phyloP scores from a whole-genome alignment of 2,329 filamentous ascomycete genomes.

The Paradendryphiella salina region DNA sequence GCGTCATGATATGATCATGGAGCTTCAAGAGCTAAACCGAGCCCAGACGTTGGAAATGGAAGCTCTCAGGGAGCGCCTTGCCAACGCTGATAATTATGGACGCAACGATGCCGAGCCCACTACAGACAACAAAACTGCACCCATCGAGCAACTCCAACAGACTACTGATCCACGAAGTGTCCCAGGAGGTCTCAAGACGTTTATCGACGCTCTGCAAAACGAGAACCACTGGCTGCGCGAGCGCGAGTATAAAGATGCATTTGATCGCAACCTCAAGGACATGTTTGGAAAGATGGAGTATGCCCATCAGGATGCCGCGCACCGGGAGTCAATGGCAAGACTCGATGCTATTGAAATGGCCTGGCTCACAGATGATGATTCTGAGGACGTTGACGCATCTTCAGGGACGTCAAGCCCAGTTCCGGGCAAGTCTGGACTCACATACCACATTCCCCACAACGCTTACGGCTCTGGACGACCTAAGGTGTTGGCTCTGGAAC shows the following conservation, averaged over 20 bases:
- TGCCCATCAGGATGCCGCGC: background rate
- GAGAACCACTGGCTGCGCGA: slow-evolving; percentile 40
- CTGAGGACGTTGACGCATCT: slow-evolving; percentile 1
- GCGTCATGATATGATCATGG: slow-evolving; percentile 28
- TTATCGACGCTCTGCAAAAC: slow-evolving; percentile 31
- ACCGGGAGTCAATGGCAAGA: slow-evolving; percentile 1
- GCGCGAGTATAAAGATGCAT: slow-evolving; percentile 26
- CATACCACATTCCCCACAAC: slow-evolving; percentile 5
- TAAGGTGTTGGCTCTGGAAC: slow-evolving; percentile 15
- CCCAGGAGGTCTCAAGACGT: slow-evolving; percentile 20
- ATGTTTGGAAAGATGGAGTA: slow-evolving; percentile 17
- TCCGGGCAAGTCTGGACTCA: background rate
- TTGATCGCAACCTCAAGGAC: slow-evolving; percentile 18
- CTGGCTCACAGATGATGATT: slow-evolving; percentile 14
- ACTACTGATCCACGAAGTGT: slow-evolving; percentile 11
- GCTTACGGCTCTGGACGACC: slow-evolving; percentile 3
- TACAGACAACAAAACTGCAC: slow-evolving; percentile 6
- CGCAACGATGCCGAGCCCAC: slow-evolving; percentile 1
- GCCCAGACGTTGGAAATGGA: slow-evolving; percentile 26
- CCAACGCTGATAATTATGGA: slow-evolving; percentile 14
- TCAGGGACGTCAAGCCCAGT: background rate
- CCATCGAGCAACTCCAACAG: slow-evolving; percentile 18
- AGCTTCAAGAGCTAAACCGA: slow-evolving; percentile 23
- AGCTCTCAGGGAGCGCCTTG: slow-evolving; percentile 18
- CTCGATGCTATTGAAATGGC: slow-evolving; percentile 5